Base-by-base conservation (phyloP, 805 yeast genomes). In the Kodamaea leandrae region DNA sequence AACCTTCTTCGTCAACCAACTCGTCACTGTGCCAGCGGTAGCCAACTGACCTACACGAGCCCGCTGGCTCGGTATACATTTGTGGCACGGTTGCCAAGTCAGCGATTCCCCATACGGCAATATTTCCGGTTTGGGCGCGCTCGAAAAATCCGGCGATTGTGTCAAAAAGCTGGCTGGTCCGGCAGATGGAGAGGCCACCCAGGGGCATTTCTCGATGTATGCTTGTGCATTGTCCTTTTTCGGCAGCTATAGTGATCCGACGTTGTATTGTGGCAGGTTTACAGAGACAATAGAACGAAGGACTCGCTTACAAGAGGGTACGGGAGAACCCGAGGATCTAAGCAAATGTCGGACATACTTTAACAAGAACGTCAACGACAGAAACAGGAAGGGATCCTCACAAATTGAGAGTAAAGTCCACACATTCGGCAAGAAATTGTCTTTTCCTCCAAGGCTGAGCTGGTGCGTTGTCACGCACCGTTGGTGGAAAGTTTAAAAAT, bases 381-480 rank as follows among this genome's bases (percentile, higher is more conserved):
- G n/a, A n/a, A n/a, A n/a, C n/a, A n/a, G n/a, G n/a, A n/a, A n/a
- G n/a, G n/a, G n/a, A n/a, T n/a, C n/a, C n/a, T n/a, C n/a, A n/a
- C n/a, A n/a, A n/a, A n/a, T n/a, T n/a, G n/a, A n/a, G n/a, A n/a
- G n/a, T n/a, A n/a, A n/a, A n/a, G n/a, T n/a, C n/a, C n/a, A n/a
- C n/a, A n/a, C n/a, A n/a, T n/a, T n/a, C n/a, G n/a, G n/a, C n/a
- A n/a, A n/a, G n/a, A n/a, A n/a, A n/a, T n/a, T n/a, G n/a, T n/a
- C n/a, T n/a, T n/a, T n/a, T n/a, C n/a, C n/a, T n/a, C n/a, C n/a
- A n/a, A n/a, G n/a, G n/a, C n/a, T n/a, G n/a, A n/a, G n/a, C n/a
- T n/a, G n/a, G n/a, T n/a, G n/a, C n/a, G n/a, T 14, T 27, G 32
- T 27, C 32, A 27, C 17, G 32, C 32, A 8, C 13, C n/a, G n/a